Base-by-base conservation (phyloP, 306 rosid species). In the Amphicarpaea edgeworthii region DNA sequence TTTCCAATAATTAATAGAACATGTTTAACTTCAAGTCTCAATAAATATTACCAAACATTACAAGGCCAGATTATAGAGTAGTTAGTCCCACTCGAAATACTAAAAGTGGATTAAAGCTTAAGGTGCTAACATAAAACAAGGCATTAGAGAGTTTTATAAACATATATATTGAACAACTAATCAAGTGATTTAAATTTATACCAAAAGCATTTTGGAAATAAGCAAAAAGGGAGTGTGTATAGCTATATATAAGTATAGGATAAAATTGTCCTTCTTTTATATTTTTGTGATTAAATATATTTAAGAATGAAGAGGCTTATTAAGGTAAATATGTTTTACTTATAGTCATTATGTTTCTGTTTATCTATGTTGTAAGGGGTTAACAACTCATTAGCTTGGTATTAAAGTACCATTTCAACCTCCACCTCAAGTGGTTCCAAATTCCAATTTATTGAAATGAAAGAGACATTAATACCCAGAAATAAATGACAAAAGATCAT, bases 1-100 rank as follows among this genome's bases (percentile, higher is more conserved):
- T 60, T 60, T 43, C n/a, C 66, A 62, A 32, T 60, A 23, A 30
- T 60, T 32, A 30, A 62, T 62, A 37, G 11, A 34, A 62, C 26
- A 37, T 17, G 47, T n/a, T n/a, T 16, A 62, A 37, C 26, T 9
- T 14, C 11, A 60, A 14, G 46, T 32, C 47, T 37, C 28, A 16
- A 37, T 19, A 37, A 62, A 61, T 16, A 61, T 34, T n/a, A 62
- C 46, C 68, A 34, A 16, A n/a, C 12, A n/a, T 28, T 2, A 30
- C 42, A 15, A 12, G 42, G 15, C 47, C 7, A 62, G 28, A 21
- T 37, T 34, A 3, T 8, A 62, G 47, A 3, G 47, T 1, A 37
- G 17, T 37, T 62, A 34, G 47, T n/a, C 26, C 46, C 45, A 62
- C 47, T 7, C 15, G 16, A 24, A 30, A 30, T 30, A 30, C 37